These are phyloP conservation scores for Prunella vulgaris DNA, from an alignment of 257 asterid genomes.

Conservation along the genomic window DNA sequence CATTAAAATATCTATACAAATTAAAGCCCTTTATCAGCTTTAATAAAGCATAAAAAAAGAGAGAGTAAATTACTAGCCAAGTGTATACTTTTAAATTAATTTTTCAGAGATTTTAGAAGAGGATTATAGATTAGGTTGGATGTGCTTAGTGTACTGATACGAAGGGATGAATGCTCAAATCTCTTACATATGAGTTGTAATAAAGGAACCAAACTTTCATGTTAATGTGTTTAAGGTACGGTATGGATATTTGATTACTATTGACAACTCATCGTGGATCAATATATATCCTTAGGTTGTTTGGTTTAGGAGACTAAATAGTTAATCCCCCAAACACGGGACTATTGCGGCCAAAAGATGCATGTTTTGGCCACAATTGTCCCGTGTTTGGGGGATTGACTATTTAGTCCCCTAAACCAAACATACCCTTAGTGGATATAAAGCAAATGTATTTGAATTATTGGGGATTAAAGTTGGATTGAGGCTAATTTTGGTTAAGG, in stretches of 20 bases:
- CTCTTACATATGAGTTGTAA: constrained; percentile 9
- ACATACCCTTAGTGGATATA: constrained; percentile 21
- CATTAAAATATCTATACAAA: background rate
- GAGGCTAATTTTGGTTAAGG: background rate
- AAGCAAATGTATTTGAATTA: background rate
- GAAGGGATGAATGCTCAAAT: constrained; percentile 3
- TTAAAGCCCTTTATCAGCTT: constrained; percentile 26
- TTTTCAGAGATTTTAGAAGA: background rate
- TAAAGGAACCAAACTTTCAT: constrained; percentile 33
- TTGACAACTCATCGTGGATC: constrained; percentile 8
- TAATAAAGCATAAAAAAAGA: constrained; percentile 24
- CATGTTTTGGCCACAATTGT: too few species aligned
- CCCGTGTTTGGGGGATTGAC: too few species aligned
- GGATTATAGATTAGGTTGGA: background rate
- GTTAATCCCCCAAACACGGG: too few species aligned
- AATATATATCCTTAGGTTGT: background rate
- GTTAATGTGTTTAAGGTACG: background rate
- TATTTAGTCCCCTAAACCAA: too few species aligned
- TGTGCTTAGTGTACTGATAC: constrained; percentile 20
- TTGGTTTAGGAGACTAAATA: too few species aligned
- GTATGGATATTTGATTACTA: constrained; percentile 12
- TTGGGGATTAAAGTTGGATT: background rate
- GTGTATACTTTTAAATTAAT: background rate
- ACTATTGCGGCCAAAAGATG: too few species aligned
- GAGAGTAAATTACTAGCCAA: constrained; percentile 10